Base-by-base conservation (phyloP, 164 flowering plant genomes). In the Vitis rotundifolia region DNA sequence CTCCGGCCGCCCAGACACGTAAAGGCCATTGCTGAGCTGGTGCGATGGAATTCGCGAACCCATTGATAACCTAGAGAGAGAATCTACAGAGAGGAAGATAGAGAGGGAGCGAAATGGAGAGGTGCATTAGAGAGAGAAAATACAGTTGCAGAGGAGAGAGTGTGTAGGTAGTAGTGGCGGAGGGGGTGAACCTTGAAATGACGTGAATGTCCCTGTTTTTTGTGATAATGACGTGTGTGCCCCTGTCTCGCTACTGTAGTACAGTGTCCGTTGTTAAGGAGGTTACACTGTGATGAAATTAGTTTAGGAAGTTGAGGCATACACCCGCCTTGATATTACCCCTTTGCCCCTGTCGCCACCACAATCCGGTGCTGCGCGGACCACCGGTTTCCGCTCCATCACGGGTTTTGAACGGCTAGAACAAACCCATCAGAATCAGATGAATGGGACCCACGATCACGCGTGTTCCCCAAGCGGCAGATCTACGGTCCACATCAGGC, bases 1-100 rank as follows among this genome's bases (percentile, higher is more conserved):
- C 62, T 88, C 90, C 12, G 89, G 93, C 3, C 78, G 80, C 8
- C 94, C 97, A 47, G 97, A 91, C 12, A 91, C 97, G 71, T 80
- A 81, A 15, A 91, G 78, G 15, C 97, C 97, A 69, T 76, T 76
- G 74, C 89, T 80, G 58, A 91, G 82, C 82, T 91, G 87, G 77
- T 90, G 97, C 2, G 97, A 87, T 4, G 85, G 93, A 15, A 81
- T 82, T 63, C 92, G 76, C 22, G 80, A 71, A n/a, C 77, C 88
- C 97, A 91, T 91, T 53, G 8, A 14, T 13, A 11, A 22, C 5
- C 10, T 47, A 49, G 56, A 53, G 63, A 64, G 62, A 48, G 71
- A 29, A 63, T 12, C 10, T 5, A 53, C 7, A 47, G 31, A 49
- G 65, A 52, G 68, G 53, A 68, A 52, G 68, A 50, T 61, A 71